Evolutionary conservation across 306 rosid genomes (phyloP), one percentile per base, ranked within the genome.

Genomic region (Casuarina glauca): DNA sequence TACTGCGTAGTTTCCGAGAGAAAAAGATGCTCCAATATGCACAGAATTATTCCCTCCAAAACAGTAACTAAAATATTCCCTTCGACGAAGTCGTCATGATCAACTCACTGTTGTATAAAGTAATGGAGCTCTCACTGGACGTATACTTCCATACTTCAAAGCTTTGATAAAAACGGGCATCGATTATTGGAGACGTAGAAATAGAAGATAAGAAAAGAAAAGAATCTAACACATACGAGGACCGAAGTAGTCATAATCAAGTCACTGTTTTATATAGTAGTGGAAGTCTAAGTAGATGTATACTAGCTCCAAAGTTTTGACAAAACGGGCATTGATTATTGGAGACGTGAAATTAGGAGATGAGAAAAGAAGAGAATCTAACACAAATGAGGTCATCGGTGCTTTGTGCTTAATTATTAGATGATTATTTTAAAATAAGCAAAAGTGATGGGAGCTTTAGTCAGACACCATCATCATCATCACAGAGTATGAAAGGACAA

Each of bases 341-440:
- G 74, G n/a, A 74, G 63, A 76, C 73, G 32, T 61, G 64, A 72
- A 79, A 67, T 74, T 75, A 77, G 79, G 74, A 44, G 74, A 46
- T 35, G 48, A 48, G 53, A 73, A 83, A 82, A 55, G 79, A 78
- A 82, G 81, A 73, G 82, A 80, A 80, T 84, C 88, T 75, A 72
- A 64, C 50, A 16, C 71, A 77, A 46, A 81, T 79, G 78, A 82
- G 82, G 80, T 54, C 81, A 53, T 36, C 73, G 79, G 84, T 72
- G 69, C 80, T 76, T 67, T 41, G 69, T 57, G 77, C 60, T 52
- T 74, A 72, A 78, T 84, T 42, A 69, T 77, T 50, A 50, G 73
- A 79, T 52, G 75, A 77, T 82, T 75, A 55, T 20, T 50, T 66
- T 63, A 26, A 43, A 58, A 39, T 64, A 69, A 83, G 20, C 54